A percentile compares a stretch with the other conserved stretches of the same genome.
Evolutionary conservation across 805 yeast species (phyloP).

Genomic region (Ogataea trehalophila): DNA sequence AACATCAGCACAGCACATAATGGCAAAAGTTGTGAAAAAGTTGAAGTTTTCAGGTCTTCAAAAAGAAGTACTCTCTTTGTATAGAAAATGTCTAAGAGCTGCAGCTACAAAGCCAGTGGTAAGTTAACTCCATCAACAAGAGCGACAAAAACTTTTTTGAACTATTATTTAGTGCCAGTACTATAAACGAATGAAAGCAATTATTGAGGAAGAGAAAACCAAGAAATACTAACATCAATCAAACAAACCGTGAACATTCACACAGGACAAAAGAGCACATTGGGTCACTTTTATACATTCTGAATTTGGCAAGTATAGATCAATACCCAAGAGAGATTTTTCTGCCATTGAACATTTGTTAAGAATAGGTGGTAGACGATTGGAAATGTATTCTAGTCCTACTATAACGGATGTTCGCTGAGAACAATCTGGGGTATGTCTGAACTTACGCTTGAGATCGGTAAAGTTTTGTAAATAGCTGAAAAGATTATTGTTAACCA

Average conservation of each 20-base stretch:
- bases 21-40: constrained; percentile 16
- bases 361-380: constrained; percentile 66
- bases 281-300: constrained; percentile 31
- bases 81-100: constrained; percentile 43
- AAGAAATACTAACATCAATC: neutral
- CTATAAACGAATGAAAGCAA: neutral
- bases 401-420: constrained; percentile 63
- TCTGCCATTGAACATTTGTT: constrained; percentile 80
- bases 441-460: neutral
- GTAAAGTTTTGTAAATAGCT: neutral
- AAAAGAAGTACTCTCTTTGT: constrained; percentile 45
- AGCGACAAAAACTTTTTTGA: too few species aligned
- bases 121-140: constrained; percentile 8
- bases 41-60: constrained; percentile 42
- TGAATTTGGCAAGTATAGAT: constrained; percentile 59
- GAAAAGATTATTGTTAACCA: too few species aligned
- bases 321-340: constrained; percentile 71
- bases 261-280: constrained; percentile 26
- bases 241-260: neutral
- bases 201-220: too few species aligned
- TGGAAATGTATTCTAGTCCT: constrained; percentile 68
- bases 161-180: too few species aligned
- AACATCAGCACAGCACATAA: neutral
- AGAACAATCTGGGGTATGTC: neutral
- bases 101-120: constrained; percentile 42